phyloP scores from a whole-genome alignment of 116 monocot species.

The Iris pallida region DNA sequence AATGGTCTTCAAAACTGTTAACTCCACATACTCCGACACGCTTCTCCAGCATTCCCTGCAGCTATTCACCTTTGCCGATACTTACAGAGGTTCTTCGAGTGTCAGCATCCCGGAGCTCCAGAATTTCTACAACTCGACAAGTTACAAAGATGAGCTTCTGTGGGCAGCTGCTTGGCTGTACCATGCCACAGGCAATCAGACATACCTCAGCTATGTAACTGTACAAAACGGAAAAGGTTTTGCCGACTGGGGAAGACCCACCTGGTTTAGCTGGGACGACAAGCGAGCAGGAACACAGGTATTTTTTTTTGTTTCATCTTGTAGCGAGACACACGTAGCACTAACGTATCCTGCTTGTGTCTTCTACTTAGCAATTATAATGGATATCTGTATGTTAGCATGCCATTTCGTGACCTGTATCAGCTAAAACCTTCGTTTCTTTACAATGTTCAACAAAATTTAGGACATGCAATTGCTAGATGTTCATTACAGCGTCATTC shows the following conservation, averaged over 20 bases:
- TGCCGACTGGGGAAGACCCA: conserved; percentile 81
- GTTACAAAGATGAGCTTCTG: conserved; percentile 68
- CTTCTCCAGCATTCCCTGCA: conserved; percentile 77
- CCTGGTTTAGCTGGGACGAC: conserved; percentile 97
- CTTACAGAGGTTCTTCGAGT: conserved; percentile 52
- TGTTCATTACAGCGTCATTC: no score
- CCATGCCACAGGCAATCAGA: conserved; percentile 58
- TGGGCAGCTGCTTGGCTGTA: conserved; percentile 92
- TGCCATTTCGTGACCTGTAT: no score
- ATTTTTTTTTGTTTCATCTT: neutral
- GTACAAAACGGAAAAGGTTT: conserved; percentile 52
- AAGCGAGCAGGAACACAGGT: conserved; percentile 96
- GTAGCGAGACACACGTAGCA: neutral
- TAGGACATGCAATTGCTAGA: no score
- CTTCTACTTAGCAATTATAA: neutral
- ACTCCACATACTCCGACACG: conserved; percentile 50
- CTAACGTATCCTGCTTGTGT: neutral
- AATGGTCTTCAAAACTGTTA: conserved; percentile 51
- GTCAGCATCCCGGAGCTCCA: conserved; percentile 56
- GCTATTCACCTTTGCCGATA: conserved; percentile 79
- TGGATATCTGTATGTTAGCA: no score
- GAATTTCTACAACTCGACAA: conserved; percentile 73
- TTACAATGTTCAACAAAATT: no score
- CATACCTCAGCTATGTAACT: conserved; percentile 78
- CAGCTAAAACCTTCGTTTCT: no score